Conservation (phyloP, 176 grass and related monocot species). For the Pontederia crassipes region DNA sequence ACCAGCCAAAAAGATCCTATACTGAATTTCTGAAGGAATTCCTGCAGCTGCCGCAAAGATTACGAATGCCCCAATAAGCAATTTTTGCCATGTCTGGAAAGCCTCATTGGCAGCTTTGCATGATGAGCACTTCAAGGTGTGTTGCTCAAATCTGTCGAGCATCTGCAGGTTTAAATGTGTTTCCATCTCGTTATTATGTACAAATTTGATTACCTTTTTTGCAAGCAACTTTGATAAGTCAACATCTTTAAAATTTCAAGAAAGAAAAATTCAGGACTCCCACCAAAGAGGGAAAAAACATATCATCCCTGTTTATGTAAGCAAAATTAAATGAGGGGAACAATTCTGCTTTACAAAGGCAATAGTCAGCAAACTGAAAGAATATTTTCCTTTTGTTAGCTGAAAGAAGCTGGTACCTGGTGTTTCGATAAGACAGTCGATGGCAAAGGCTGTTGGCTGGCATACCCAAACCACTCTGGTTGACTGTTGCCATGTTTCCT, state of each 20-base stretch:
- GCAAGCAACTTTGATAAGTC: too few relatives aligned
- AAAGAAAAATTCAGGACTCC: too few relatives aligned
- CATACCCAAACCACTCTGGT: constrained; percentile 84
- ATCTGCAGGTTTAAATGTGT: constrained; percentile 36
- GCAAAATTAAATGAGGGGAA: too few relatives aligned
- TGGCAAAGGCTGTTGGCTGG: constrained; percentile 53
- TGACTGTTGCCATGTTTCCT: constrained; percentile 80
- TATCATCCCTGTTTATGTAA: too few relatives aligned
- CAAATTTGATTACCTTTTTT: too few relatives aligned
- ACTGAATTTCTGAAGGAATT: constrained; percentile 52
- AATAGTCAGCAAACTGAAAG: too few relatives aligned
- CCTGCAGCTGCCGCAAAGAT: constrained; percentile 39
- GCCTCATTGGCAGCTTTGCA: constrained; percentile 64
- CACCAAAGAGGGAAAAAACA: too few relatives aligned
- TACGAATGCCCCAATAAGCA: constrained; percentile 62
- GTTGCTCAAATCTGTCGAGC: constrained; percentile 92
- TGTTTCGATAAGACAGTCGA: constrained; percentile 72
- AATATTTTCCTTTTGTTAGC: too few relatives aligned
- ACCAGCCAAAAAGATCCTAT: constrained; percentile 53
- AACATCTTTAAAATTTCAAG: too few relatives aligned
- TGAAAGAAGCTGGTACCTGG: constrained; percentile 31
- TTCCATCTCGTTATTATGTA: too few relatives aligned
- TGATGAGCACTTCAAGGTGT: constrained; percentile 85
- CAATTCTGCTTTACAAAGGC: too few relatives aligned
- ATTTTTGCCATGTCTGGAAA: constrained; percentile 71